phyloP scores from a whole-genome alignment of 441 rosid genomes.

The Pelargonium myrrhifolium region DNA sequence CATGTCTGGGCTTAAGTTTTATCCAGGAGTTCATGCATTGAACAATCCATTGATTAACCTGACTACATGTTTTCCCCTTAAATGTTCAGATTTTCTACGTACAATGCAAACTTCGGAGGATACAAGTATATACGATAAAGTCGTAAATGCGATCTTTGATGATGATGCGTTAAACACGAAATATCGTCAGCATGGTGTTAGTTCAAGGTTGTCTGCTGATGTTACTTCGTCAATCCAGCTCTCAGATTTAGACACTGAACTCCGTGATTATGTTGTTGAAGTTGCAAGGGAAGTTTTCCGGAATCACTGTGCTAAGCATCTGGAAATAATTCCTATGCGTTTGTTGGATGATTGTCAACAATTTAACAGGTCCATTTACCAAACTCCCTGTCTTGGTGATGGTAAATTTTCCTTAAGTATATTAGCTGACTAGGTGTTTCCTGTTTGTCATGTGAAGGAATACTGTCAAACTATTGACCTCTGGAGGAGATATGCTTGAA shows the following conservation, averaged over 20 bases:
- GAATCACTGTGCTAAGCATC: constrained; percentile 82
- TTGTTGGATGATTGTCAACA: constrained; percentile 61
- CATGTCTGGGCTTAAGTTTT: constrained; percentile 12
- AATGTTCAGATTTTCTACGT: constrained; percentile 60
- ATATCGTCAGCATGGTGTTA: constrained; percentile 41
- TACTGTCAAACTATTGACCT: constrained; percentile 79
- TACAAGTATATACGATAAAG: constrained; percentile 71
- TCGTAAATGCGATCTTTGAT: constrained; percentile 75
- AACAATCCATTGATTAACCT: constrained; percentile 15
- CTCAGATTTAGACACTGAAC: constrained; percentile 61
- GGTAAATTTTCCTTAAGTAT: constrained; percentile 7
- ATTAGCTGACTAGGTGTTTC: constrained; percentile 25
- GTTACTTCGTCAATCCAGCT: constrained; percentile 44
- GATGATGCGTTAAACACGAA: constrained; percentile 52
- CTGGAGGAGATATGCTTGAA: constrained; percentile 90
- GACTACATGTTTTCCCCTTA: constrained; percentile 21
- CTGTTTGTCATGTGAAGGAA: constrained; percentile 46
- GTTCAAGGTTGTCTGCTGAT: constrained; percentile 33
- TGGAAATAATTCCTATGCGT: constrained; percentile 66
- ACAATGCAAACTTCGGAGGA: constrained; percentile 90
- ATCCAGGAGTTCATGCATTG: constrained; percentile 1
- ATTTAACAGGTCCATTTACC: constrained; percentile 45
- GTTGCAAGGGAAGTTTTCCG: constrained; percentile 69
- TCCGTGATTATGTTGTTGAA: constrained; percentile 76
- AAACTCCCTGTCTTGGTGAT: constrained; percentile 1